Evolutionary conservation across 768 basidiomycete genomes (phyloP).

Genomic region (Lepiota venenata): DNA sequence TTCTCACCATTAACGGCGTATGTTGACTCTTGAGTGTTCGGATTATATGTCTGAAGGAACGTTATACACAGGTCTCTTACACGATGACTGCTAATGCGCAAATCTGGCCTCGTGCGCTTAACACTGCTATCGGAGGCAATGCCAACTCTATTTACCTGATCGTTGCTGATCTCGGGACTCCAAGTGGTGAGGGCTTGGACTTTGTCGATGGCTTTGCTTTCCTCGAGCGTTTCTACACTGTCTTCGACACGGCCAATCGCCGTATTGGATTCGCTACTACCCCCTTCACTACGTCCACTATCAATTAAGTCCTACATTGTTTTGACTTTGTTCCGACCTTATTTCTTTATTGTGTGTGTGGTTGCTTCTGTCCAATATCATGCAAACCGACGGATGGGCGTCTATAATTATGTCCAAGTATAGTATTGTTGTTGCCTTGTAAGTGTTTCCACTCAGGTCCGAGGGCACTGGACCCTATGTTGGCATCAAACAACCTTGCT

Average conservation of each 20-base stretch:
- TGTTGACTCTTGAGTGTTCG: conserved; percentile 16
- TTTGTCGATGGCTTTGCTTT: conserved; percentile 47
- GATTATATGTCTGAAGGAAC: background rate
- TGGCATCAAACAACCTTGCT: no score
- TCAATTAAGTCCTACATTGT: conserved; percentile 25
- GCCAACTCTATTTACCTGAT: conserved; percentile 51
- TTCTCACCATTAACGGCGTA: conserved; percentile 53
- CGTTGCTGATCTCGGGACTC: conserved; percentile 46
- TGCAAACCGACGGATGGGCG: no score
- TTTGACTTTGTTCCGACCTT: background rate
- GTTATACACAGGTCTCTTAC: conserved; percentile 37
- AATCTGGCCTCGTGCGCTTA: conserved; percentile 63
- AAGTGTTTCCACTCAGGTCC: no score
- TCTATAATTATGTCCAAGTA: no score
- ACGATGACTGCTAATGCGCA: conserved; percentile 63
- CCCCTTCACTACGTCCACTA: conserved; percentile 42
- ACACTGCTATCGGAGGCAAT: conserved; percentile 54
- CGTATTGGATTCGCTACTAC: conserved; percentile 58
- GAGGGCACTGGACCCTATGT: no score
- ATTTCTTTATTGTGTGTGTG: no score
- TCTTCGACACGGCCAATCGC: conserved; percentile 56
- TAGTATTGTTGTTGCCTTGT: no score
- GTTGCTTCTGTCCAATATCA: no score
- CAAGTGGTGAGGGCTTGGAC: conserved; percentile 56
- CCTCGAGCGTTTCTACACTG: conserved; percentile 60